These are phyloP conservation scores for Sistotremastrum niveocremeum DNA, from an alignment of 768 basidiomycete species.

Conservation along the genomic window DNA sequence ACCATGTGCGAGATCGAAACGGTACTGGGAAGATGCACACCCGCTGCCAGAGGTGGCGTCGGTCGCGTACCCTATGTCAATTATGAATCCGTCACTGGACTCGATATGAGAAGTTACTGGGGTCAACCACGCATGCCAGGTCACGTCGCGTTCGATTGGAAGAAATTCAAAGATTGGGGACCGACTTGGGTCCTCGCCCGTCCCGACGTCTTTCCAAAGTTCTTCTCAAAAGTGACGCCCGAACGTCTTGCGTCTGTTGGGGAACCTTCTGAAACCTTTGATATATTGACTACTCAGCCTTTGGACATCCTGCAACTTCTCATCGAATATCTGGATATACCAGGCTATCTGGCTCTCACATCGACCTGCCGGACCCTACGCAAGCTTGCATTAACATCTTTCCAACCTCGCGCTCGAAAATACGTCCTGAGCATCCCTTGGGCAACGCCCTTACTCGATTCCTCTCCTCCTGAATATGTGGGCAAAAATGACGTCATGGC, in stretches of 20 bases:
- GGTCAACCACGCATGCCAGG: neutral
- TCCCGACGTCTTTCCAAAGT: constrained; percentile 16
- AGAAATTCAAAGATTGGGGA: constrained; percentile 3
- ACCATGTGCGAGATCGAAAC: constrained; percentile 9
- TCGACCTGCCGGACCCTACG: constrained; percentile 17
- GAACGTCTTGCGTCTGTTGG: constrained; percentile 6
- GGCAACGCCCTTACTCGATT: constrained; percentile 10
- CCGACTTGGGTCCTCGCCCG: constrained; percentile 11
- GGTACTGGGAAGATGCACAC: constrained; percentile 10
- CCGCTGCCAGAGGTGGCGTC: constrained; percentile 6
- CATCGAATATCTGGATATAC: constrained; percentile 11
- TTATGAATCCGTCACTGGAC: constrained; percentile 10
- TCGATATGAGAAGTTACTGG: neutral
- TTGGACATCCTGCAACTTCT: constrained; percentile 13
- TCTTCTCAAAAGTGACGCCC: constrained; percentile 7
- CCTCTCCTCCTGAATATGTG: constrained; percentile 5
- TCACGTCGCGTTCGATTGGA: constrained; percentile 13
- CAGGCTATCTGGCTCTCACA: constrained; percentile 11
- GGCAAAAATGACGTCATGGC: constrained; percentile 6
- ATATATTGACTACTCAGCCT: constrained; percentile 10
- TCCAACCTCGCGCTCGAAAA: constrained; percentile 13
- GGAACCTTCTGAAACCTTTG: neutral
- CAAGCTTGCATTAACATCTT: constrained; percentile 11
- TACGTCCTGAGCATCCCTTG: constrained; percentile 14
- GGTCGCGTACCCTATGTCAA: constrained; percentile 10